Conservation (phyloP, 495 filamentous ascomycete genomes). For the Daldinia bambusicola region DNA sequence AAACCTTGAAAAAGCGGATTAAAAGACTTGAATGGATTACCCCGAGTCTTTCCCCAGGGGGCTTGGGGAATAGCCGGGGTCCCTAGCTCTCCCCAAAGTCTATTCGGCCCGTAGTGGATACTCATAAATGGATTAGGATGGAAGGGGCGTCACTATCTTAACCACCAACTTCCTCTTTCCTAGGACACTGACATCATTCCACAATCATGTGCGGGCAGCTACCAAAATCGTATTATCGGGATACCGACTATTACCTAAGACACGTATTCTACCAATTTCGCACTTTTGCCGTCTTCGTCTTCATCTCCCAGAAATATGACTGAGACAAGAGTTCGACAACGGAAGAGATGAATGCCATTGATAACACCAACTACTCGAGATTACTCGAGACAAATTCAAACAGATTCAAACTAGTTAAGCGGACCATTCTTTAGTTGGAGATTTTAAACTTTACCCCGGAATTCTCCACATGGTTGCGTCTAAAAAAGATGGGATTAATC, state of each 20-base stretch:
- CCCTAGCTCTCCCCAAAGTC: constrained; percentile 42
- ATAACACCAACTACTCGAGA: not conserved
- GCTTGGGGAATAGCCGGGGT: constrained; percentile 12
- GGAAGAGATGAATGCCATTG: constrained; percentile 16
- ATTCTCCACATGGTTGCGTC: constrained; percentile 39
- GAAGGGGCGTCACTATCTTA: constrained; percentile 15
- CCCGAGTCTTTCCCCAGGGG: constrained; percentile 39
- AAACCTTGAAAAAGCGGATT: constrained; percentile 6
- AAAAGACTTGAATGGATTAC: constrained; percentile 22
- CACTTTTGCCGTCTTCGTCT: constrained; percentile 4
- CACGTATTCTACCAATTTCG: constrained; percentile 5
- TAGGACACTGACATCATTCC: constrained; percentile 43
- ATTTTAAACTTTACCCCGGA: constrained; percentile 32
- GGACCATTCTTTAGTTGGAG: not conserved
- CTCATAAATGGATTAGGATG: constrained; percentile 31
- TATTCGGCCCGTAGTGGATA: constrained; percentile 43
- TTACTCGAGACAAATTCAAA: not conserved
- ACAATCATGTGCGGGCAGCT: constrained; percentile 30
- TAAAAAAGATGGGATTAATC: constrained; percentile 23
- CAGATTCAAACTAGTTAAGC: not conserved
- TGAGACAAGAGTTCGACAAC: constrained; percentile 28
- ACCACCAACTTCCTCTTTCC: constrained; percentile 18
- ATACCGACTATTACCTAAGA: constrained; percentile 15
- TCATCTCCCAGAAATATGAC: constrained; percentile 16
- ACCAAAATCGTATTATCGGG: constrained; percentile 3